Evolutionary conservation across 768 basidiomycete species (phyloP), one percentile per base, ranked within the genome.

Genomic region (Termitomyces eurrhizus): DNA sequence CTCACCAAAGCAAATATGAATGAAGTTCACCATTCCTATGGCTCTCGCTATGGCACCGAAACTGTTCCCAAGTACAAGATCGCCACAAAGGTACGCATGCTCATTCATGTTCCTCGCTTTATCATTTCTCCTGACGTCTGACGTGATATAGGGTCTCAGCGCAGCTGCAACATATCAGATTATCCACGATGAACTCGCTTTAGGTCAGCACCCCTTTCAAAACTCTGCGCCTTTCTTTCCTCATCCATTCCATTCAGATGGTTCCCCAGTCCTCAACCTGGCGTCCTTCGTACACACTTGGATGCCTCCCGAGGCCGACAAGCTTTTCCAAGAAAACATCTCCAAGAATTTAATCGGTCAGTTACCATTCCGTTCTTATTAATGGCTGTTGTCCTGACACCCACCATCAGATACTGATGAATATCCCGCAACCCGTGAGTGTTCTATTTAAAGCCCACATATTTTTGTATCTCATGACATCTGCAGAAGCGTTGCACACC

Each of bases 41-140:
- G 83, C 26, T 82, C 80, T 21, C 83, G 86, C 48, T 90, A 90
- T 68, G 81, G 81, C 16, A 86, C 87, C n/a, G 70, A 67, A n/a
- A 78, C 87, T 21, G 73, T 92, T 56, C 89, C 90, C 16, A 92
- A 90, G 70, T 92, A 81, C 72, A 77, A 77, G 58, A 68, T 92
- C 9, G 82, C 89, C 0, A 75, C 77, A 42, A 85, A 81, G 72
- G 85, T 80, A 59, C 12, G 61, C 32, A 18, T 51, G 3, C n/a
- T 18, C 14, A 21, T 1, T 18, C 14, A 21, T 1, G 45, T 46
- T 39, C n/a, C 3, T n/a, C 36, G 8, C 29, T 21, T 7, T 12
- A 14, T 42, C 41, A 21, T 35, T 21, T 21, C 50, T 54, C 33
- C 45, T 46, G 21, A 21, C 21, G 21, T 21, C n/a, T 48, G 41